Percentiles rank a stretch among this genome's conserved stretches.
These are phyloP conservation scores for Arabidopsis thaliana DNA, from an alignment of 345 rosid species.

Conservation along the genomic window DNA sequence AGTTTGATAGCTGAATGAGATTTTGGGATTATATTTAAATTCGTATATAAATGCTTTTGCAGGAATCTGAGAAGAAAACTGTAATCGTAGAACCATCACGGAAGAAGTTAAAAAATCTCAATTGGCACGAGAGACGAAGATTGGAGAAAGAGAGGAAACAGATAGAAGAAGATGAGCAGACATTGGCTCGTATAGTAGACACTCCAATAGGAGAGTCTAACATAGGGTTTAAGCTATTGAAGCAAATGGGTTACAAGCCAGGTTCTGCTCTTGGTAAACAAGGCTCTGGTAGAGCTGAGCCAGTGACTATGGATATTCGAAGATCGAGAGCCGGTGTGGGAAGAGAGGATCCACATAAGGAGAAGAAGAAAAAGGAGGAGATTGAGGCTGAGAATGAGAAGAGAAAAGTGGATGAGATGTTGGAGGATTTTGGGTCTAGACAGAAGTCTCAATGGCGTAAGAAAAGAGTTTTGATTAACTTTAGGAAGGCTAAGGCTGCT, in stretches of 20 bases:
- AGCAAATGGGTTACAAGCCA: constrained; percentile 95
- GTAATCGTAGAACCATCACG: constrained; percentile 52
- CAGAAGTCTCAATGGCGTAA: constrained; percentile 84
- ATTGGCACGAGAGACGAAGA: constrained; percentile 76
- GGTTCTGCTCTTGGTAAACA: constrained; percentile 87
- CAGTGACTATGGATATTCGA: constrained; percentile 79
- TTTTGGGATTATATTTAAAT: background rate
- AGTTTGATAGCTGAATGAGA: background rate
- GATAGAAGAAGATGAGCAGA: constrained; percentile 77
- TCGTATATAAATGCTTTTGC: constrained; percentile 34
- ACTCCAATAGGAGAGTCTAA: constrained; percentile 86
- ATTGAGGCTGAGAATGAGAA: constrained; percentile 57
- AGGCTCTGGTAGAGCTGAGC: constrained; percentile 73
- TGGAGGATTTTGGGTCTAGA: constrained; percentile 82
- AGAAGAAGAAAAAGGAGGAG: constrained; percentile 78
- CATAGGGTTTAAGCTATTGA: constrained; percentile 83
- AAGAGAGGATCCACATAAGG: constrained; percentile 80
- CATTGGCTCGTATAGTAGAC: constrained; percentile 61
- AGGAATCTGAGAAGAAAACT: constrained; percentile 48
- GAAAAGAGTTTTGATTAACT: constrained; percentile 68
- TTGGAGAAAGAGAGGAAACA: constrained; percentile 78
- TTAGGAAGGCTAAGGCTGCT: constrained; percentile 78
- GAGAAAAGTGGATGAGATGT: constrained; percentile 65
- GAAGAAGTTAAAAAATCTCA: constrained; percentile 66
- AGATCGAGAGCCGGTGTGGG: constrained; percentile 92